Evolutionary conservation across 441 rosid genomes (phyloP).

Genomic region (Hura crepitans): DNA sequence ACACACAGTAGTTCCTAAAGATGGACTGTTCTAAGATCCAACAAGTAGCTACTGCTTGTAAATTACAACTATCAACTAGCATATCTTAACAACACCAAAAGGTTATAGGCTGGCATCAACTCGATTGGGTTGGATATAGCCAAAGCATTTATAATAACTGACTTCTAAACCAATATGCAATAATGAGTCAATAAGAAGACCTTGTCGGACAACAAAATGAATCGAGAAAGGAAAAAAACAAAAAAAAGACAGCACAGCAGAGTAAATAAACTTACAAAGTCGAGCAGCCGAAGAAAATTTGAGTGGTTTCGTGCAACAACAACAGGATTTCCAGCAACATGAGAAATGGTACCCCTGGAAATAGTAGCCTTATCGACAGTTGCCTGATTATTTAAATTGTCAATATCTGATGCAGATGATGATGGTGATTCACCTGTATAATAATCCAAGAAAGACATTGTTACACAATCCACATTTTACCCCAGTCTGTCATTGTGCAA

Average conservation of each 20-base stretch:
- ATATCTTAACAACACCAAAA: not conserved
- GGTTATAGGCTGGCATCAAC: not conserved
- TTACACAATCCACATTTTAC: not conserved
- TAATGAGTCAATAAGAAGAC: not conserved
- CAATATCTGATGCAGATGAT: constrained; percentile 87
- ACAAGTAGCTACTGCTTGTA: not conserved
- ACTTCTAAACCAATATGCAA: not conserved
- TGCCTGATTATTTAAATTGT: constrained; percentile 58
- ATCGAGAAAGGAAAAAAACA: not conserved
- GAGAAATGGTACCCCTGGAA: constrained; percentile 46
- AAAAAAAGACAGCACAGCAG: constrained; percentile 7
- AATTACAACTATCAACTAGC: not conserved
- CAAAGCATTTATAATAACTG: not conserved
- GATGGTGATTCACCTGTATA: constrained; percentile 86
- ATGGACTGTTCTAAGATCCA: not conserved
- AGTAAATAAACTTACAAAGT: constrained; percentile 59
- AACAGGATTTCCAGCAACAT: constrained; percentile 45
- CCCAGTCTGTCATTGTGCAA: not conserved
- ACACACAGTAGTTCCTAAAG: no score
- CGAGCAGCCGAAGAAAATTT: constrained; percentile 47
- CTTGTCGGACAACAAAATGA: not conserved
- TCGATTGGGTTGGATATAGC: not conserved
- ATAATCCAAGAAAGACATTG: constrained; percentile 13
- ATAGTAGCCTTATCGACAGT: constrained; percentile 44
- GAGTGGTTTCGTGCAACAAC: constrained; percentile 45